Evolutionary conservation across 2,329 filamentous ascomycete genomes (phyloP).

Genomic region (Phialocephala subalpina): DNA sequence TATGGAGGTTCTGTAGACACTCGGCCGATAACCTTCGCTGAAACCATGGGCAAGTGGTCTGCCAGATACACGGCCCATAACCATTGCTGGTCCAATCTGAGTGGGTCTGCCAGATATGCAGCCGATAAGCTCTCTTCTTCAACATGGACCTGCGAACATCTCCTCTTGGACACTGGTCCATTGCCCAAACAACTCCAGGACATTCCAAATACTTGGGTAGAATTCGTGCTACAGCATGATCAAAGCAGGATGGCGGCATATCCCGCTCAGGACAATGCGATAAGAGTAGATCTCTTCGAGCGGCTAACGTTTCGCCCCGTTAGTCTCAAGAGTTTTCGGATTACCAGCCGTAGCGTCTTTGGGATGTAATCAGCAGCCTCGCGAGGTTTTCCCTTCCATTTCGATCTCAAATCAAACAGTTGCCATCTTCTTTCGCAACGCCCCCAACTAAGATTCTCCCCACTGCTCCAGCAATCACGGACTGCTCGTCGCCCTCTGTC

Average conservation of each 20-base stretch:
- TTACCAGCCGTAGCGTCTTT: neutral
- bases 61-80: neutral
- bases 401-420: neutral
- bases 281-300: neutral
- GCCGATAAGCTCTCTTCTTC: too few relatives aligned
- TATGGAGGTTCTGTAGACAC: neutral
- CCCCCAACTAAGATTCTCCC: neutral
- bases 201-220: neutral
- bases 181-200: neutral
- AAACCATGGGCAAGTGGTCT: neutral
- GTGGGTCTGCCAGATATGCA: too few relatives aligned
- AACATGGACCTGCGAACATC: too few relatives aligned
- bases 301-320: neutral
- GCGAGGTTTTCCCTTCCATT: neutral
- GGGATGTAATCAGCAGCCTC: neutral
- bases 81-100: neutral
- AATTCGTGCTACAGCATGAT: neutral
- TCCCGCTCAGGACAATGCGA: neutral
- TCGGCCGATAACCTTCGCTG: neutral
- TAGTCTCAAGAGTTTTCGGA: neutral
- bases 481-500: neutral
- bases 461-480: neutral
- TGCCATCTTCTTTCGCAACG: neutral
- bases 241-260: neutral
- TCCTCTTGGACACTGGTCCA: too few relatives aligned